Conservation (phyloP, 768 basidiomycete species). For the Lactarius trivialis region DNA sequence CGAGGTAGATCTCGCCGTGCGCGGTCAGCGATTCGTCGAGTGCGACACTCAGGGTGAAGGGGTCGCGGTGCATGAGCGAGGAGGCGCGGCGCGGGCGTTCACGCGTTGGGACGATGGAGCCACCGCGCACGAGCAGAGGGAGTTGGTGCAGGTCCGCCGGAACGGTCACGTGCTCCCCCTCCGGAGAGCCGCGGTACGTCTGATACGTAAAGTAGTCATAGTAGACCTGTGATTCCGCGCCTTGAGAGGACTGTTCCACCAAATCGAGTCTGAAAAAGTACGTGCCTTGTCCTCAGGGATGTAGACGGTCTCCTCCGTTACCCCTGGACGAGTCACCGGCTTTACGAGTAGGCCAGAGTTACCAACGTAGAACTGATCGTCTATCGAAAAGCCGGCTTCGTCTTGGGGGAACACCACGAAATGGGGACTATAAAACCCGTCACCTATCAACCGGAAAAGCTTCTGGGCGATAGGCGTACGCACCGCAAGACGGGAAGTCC, state of each 20-base stretch:
- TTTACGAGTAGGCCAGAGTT: constrained; percentile 85
- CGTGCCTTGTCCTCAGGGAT: constrained; percentile 78
- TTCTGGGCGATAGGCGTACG: constrained; percentile 19
- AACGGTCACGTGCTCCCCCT: constrained; percentile 67
- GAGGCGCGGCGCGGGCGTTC: constrained; percentile 84
- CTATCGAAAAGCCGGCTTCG: constrained; percentile 74
- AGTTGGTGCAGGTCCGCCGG: constrained; percentile 71
- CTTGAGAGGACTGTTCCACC: neutral
- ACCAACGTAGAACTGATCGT: constrained; percentile 93
- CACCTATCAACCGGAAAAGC: neutral
- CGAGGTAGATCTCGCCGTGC: constrained; percentile 84
- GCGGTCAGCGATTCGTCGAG: constrained; percentile 56
- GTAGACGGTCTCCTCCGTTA: constrained; percentile 66
- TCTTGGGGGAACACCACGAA: constrained; percentile 92
- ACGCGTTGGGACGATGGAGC: constrained; percentile 82
- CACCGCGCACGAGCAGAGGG: constrained; percentile 85
- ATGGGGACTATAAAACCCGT: constrained; percentile 67
- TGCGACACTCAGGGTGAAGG: constrained; percentile 85
- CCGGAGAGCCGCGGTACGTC: constrained; percentile 57
- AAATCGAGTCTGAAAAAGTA: neutral
- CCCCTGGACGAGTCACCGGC: constrained; percentile 75
- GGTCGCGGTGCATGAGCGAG: constrained; percentile 82
- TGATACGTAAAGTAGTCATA: constrained; percentile 84
- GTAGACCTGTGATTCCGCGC: constrained; percentile 53
- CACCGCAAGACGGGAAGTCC: constrained; percentile 83